Evolutionary conservation across 2,329 filamentous ascomycete genomes (phyloP), one percentile per base, ranked within the genome.

Genomic region (Huntiella abstrusa): DNA sequence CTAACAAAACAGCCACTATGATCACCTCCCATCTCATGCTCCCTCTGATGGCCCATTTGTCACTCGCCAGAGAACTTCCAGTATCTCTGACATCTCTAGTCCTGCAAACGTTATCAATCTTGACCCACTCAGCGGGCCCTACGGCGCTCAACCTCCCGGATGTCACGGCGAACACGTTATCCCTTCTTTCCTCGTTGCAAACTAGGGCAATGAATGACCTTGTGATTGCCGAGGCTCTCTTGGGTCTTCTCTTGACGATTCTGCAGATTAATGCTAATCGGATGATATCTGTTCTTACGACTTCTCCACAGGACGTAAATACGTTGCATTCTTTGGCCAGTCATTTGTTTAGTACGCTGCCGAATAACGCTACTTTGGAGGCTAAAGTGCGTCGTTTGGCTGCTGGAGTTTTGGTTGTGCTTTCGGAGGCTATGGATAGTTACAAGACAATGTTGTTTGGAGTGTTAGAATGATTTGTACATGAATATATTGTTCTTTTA

Each of bases 121-220:
- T 94, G 33, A 64, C 96, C 40, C 80, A 94, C 53, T 83, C 88
- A 0, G 75, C 83, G 0, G 91, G 91, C 0, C 83, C 87, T 0
- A 77, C 80, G 46, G 87, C 83, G 0, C 67, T 87, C 0, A 69
- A 75, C 1, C 70, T 96, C 0, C 76, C 80, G 1, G 75, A 84
- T 47, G 77, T 95, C 67, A 95, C 86, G 1, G 67, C 75, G 7
- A 85, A 95, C 60, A 73, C 92, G 13, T 87, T 87, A 75, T 73
- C 80, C 40, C 63, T 98, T n/a, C 65, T 96, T 2, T 73, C 95
- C 1, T 54, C 71, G 2, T 66, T 94, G 2, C 71, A 80, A 5
- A 74, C 67, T 38, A 62, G 68, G 40, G 67, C 69, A 35, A 66
- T 69, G 22, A 72, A 71, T 1, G 81, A 91, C 52, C 60, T 79